Evolutionary conservation across 352 stramenopile genomes (phyloP).

Genomic region (Pseudoperonospora humuli): DNA sequence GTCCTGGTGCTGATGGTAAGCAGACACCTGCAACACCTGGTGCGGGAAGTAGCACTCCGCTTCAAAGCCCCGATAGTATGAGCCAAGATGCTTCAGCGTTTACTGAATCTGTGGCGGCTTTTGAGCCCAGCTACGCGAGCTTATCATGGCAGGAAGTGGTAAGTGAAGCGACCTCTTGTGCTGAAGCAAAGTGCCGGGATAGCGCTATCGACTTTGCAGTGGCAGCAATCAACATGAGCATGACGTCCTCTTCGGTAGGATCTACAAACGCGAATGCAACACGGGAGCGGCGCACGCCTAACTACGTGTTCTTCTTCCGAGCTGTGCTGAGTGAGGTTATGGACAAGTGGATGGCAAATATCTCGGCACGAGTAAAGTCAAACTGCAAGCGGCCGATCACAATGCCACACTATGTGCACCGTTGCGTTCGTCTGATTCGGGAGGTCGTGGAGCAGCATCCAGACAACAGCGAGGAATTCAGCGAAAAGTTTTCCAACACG

Average conservation of each 20-base stretch:
- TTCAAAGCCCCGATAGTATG: conserved; percentile 58
- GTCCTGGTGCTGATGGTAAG: conserved; percentile 29
- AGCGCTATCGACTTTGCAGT: conserved; percentile 65
- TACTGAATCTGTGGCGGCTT: conserved; percentile 26
- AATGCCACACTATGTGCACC: conserved; percentile 78
- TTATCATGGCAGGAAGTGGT: conserved; percentile 70
- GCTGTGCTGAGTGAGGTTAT: conserved; percentile 78
- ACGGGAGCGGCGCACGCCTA: conserved; percentile 63
- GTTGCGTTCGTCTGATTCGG: conserved; percentile 74
- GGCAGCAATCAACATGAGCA: conserved; percentile 75
- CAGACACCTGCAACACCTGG: conserved; percentile 26
- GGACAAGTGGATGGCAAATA: conserved; percentile 86
- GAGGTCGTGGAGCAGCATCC: conserved; percentile 80
- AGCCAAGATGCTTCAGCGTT: conserved; percentile 23
- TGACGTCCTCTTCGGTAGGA: conserved; percentile 55
- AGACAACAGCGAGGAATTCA: conserved; percentile 75
- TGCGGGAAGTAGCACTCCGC: conserved; percentile 42
- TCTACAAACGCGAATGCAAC: conserved; percentile 72
- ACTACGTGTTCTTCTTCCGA: conserved; percentile 83
- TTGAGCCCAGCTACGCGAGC: conserved; percentile 49
- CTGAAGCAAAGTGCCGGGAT: conserved; percentile 58
- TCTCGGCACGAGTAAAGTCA: conserved; percentile 47
- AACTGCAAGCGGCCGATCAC: conserved; percentile 75
- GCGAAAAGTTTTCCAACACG: conserved; percentile 80
- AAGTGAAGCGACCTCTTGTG: conserved; percentile 36